Percentiles rank a stretch among this genome's conserved stretches.
phyloP scores from a whole-genome alignment of 1,139 yeast genomes.

The Meyerozyma smithsonii region DNA sequence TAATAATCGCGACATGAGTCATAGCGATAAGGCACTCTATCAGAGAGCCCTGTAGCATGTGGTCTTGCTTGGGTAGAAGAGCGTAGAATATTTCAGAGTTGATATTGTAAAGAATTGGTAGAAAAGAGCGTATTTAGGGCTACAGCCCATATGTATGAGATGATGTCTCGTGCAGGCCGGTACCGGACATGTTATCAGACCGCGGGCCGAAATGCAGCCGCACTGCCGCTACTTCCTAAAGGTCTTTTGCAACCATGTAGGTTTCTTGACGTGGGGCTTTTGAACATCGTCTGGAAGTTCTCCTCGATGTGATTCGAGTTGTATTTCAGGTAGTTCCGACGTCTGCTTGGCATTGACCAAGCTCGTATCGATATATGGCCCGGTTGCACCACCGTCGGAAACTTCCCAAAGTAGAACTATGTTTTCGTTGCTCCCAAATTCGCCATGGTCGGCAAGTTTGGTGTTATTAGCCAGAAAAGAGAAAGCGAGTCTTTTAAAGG shows the following conservation, averaged over 20 bases:
- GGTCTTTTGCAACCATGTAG: slow-evolving; percentile 4
- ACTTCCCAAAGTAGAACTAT: slow-evolving; percentile 35
- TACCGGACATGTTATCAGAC: background rate
- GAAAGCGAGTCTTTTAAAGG: slow-evolving; percentile 32
- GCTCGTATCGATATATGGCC: slow-evolving; percentile 22
- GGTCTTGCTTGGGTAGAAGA: background rate
- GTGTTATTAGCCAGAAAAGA: slow-evolving; percentile 29
- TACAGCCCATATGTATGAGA: background rate
- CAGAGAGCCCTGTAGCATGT: background rate
- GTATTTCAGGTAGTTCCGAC: slow-evolving; percentile 37
- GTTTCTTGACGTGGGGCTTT: slow-evolving; percentile 3
- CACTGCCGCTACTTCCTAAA: slow-evolving; percentile 13
- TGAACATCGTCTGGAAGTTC: slow-evolving; percentile 17
- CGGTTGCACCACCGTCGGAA: slow-evolving; percentile 11
- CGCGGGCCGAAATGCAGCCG: background rate
- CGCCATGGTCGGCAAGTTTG: slow-evolving; percentile 28
- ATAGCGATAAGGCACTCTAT: background rate
- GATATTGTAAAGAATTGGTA: background rate
- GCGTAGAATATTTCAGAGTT: background rate
- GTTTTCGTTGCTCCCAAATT: slow-evolving; percentile 25
- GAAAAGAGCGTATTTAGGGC: background rate
- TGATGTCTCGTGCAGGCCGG: background rate
- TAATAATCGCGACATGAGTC: slow-evolving; percentile 3
- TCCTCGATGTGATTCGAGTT: slow-evolving; percentile 30
- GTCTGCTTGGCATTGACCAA: slow-evolving; percentile 17